Conservation (phyloP, 345 rosid species). For the Citrus glauca region DNA sequence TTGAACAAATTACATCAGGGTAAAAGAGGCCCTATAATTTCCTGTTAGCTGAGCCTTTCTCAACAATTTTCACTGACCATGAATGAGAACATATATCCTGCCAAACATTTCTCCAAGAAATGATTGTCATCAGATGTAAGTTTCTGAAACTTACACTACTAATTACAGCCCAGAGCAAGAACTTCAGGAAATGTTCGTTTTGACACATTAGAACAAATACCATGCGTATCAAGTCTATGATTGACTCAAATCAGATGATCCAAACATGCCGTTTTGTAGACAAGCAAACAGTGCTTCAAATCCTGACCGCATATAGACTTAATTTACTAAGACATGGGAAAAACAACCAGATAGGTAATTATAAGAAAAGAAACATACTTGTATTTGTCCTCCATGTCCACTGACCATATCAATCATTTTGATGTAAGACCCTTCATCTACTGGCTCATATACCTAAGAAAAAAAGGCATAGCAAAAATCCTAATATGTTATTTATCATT, state of each 20-base stretch:
- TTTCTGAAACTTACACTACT: not conserved
- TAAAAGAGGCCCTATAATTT: not conserved
- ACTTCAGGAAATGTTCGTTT: not conserved
- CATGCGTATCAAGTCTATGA: not conserved
- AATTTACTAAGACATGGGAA: not conserved
- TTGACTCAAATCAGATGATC: not conserved
- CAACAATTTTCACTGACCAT: not conserved
- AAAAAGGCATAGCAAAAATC: slow-evolving; percentile 18
- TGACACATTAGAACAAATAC: slow-evolving; percentile 1
- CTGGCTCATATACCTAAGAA: slow-evolving; percentile 93
- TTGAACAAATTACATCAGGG: not conserved
- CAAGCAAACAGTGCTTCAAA: not conserved
- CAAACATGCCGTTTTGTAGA: not conserved
- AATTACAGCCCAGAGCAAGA: not conserved
- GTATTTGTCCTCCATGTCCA: slow-evolving; percentile 96
- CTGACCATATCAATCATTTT: slow-evolving; percentile 99
- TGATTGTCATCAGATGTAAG: not conserved
- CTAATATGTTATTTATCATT: slow-evolving; percentile 10
- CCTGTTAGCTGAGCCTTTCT: not conserved
- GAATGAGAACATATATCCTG: not conserved
- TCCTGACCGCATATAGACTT: not conserved
- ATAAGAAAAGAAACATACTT: slow-evolving; percentile 39
- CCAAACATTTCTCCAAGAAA: not conserved
- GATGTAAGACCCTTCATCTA: slow-evolving; percentile 97
- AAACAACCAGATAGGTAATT: not conserved